A percentile compares a stretch with the other conserved stretches of the same genome.
Evolutionary conservation across 768 basidiomycete genomes (phyloP).

Genomic region (Thelephora ganbajun): DNA sequence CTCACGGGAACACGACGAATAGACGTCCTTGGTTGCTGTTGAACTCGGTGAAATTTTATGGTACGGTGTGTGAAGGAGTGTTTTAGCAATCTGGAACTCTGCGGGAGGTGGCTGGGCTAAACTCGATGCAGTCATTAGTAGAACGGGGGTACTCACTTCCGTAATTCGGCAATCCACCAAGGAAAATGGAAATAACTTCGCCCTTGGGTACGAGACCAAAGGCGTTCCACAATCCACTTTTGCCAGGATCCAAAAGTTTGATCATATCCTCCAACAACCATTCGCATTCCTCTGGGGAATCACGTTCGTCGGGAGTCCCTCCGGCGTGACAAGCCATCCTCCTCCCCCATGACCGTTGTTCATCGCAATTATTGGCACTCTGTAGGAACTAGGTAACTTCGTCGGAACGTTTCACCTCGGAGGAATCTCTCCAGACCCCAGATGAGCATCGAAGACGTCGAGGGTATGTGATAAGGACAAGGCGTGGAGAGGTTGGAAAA

Average conservation of each 20-base stretch:
- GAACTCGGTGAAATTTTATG: slow-evolving; percentile 33
- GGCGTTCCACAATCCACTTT: slow-evolving; percentile 53
- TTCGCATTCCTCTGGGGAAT: slow-evolving; percentile 67
- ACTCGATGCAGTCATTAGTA: neutral
- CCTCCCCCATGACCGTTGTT: slow-evolving; percentile 79
- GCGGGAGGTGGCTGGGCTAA: slow-evolving; percentile 2
- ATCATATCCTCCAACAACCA: slow-evolving; percentile 85
- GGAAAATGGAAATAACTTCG: slow-evolving; percentile 73
- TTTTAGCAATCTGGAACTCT: slow-evolving; percentile 61
- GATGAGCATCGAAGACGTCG: slow-evolving; percentile 86
- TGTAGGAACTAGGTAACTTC: slow-evolving; percentile 83
- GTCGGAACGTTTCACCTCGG: slow-evolving; percentile 77
- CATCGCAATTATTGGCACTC: slow-evolving; percentile 43
- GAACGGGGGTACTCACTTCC: slow-evolving; percentile 52
- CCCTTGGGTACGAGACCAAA: slow-evolving; percentile 61
- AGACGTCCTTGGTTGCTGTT: slow-evolving; percentile 56
- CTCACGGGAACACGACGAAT: slow-evolving; percentile 69
- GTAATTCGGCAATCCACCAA: slow-evolving; percentile 72
- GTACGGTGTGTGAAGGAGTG: slow-evolving; percentile 36
- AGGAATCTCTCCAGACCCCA: slow-evolving; percentile 87
- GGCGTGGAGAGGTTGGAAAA: slow-evolving; percentile 70
- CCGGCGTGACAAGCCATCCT: slow-evolving; percentile 68
- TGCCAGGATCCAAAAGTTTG: slow-evolving; percentile 54
- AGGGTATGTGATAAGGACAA: slow-evolving; percentile 68
- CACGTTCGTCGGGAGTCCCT: slow-evolving; percentile 34